phyloP scores from a whole-genome alignment of 1,284 basidiomycete genomes.

The Crucibulum parvulum region DNA sequence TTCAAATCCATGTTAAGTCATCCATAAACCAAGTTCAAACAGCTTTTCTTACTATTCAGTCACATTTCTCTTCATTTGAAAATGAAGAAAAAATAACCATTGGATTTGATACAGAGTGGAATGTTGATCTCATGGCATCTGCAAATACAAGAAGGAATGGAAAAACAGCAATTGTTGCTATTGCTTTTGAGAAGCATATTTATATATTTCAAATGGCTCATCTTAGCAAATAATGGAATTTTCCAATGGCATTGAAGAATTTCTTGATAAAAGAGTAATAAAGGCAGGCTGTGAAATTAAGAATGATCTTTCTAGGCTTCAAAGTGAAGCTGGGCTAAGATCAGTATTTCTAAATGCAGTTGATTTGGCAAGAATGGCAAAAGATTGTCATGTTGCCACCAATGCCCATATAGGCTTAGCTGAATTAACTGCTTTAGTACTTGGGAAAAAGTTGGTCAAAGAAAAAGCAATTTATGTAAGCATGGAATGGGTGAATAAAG shows the following conservation, averaged over 20 bases:
- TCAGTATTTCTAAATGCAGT: conserved; percentile 1
- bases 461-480: conserved; percentile 20
- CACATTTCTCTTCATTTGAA: neutral
- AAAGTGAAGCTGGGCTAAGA: neutral
- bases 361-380: conserved; percentile 10
- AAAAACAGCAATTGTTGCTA: neutral
- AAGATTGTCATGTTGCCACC: conserved; percentile 1
- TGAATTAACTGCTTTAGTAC: conserved; percentile 17
- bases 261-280: neutral
- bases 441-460: conserved; percentile 16
- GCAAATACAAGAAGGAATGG: neutral
- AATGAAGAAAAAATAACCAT: neutral
- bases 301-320: neutral
- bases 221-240: neutral
- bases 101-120: neutral
- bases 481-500: conserved; percentile 22
- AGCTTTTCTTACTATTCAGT: neutral
- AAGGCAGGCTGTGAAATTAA: neutral
- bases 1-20: neutral
- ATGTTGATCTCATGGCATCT: neutral
- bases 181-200: neutral
- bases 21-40: neutral
- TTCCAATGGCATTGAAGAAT: neutral
- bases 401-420: neutral
- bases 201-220: neutral